phyloP scores from a whole-genome alignment of 2,329 filamentous ascomycete species.

The Fusarium neocosmosporiellum region DNA sequence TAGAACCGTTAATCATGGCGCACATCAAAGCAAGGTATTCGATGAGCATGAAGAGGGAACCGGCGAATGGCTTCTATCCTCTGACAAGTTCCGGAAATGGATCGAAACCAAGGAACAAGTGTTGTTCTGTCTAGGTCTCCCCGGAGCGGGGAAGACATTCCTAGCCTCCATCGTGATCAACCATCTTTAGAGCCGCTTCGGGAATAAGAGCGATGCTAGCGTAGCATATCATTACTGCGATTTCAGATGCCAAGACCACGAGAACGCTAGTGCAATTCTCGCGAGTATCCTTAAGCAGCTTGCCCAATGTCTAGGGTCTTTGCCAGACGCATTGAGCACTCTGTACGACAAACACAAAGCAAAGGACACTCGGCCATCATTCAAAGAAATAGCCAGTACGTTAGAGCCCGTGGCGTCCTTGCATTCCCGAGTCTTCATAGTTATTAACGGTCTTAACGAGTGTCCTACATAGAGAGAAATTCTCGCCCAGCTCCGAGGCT shows the following conservation, averaged over 20 bases:
- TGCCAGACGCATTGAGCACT: neutral
- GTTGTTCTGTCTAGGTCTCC: conserved; percentile 8
- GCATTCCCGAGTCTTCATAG: conserved; percentile 2
- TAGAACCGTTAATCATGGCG: neutral
- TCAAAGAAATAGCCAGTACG: neutral
- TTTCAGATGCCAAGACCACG: neutral
- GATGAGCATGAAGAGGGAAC: neutral
- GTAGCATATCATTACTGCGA: conserved; percentile 7
- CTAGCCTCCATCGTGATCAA: neutral
- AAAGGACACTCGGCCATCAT: neutral
- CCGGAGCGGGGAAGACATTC: conserved; percentile 8
- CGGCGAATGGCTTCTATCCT: neutral
- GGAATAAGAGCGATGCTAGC: neutral
- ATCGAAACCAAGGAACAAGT: neutral
- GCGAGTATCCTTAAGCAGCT: conserved; percentile 7
- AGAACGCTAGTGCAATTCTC: neutral
- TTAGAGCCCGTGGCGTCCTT: neutral
- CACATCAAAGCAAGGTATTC: neutral
- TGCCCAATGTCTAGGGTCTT: neutral
- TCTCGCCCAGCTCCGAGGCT: neutral
- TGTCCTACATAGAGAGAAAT: neutral
- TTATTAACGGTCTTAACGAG: conserved; percentile 11
- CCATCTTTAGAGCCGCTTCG: neutral
- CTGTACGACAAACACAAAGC: conserved; percentile 6
- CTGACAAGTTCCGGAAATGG: neutral